Conservation (phyloP, 371 early-diverging fungal species). For the Mucor racemosus region DNA sequence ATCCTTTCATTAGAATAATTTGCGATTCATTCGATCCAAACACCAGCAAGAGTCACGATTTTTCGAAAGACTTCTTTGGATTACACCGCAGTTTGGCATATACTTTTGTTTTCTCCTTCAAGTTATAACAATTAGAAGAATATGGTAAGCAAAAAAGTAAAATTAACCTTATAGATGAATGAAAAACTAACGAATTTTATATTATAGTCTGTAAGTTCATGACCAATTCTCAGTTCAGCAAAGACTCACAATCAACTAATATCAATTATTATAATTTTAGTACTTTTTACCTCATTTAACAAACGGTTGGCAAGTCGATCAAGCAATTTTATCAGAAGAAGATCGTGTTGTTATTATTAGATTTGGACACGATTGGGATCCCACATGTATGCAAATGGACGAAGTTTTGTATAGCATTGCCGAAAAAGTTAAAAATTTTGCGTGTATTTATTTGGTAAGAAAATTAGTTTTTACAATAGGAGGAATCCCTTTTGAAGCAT, state of each 20-base stretch:
- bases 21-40: too few species aligned
- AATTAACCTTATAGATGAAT: not conserved
- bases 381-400: slow-evolving; percentile 97
- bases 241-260: not conserved
- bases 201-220: slow-evolving; percentile 21
- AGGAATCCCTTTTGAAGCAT: not conserved
- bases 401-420: slow-evolving; percentile 91
- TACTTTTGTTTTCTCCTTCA: not conserved
- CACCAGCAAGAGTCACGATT: not conserved
- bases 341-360: slow-evolving; percentile 96
- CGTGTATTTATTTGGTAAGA: slow-evolving; percentile 88
- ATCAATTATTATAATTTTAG: slow-evolving; percentile 17
- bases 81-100: not conserved
- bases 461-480: not conserved
- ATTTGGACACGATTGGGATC: slow-evolving; percentile 98
- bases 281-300: slow-evolving; percentile 85
- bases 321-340: slow-evolving; percentile 97
- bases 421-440: slow-evolving; percentile 97
- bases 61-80: not conserved
- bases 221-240: not conserved
- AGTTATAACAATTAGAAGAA: not conserved
- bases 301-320: slow-evolving; percentile 97
- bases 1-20: too few species aligned
- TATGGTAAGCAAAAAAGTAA: not conserved
- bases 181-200: not conserved